These are phyloP conservation scores for Xylaria curta DNA, from an alignment of 495 filamentous ascomycete genomes.

Conservation along the genomic window DNA sequence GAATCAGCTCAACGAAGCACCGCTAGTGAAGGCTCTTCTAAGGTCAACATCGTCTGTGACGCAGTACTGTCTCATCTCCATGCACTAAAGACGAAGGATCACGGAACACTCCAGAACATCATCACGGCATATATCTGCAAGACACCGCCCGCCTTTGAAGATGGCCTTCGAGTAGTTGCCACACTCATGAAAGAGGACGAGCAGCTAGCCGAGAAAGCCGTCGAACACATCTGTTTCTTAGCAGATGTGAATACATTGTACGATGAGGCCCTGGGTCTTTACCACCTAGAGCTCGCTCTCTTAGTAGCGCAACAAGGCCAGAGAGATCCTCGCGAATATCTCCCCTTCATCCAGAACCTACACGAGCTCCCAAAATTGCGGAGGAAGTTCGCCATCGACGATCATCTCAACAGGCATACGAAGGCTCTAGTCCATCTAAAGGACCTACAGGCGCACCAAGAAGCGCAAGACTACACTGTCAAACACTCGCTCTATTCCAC, in stretches of 20 bases:
- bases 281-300: conserved; percentile 87
- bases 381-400: conserved; percentile 83
- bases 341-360: conserved; percentile 88
- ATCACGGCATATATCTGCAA: conserved; percentile 96
- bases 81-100: conserved; percentile 65
- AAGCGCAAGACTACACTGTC: conserved; percentile 72
- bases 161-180: conserved; percentile 80
- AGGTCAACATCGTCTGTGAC: conserved; percentile 90
- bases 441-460: conserved; percentile 68
- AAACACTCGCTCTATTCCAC: conserved; percentile 80
- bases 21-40: conserved; percentile 49
- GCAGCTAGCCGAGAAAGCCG: conserved; percentile 77
- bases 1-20: conserved; percentile 4
- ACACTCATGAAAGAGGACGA: conserved; percentile 71
- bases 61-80: conserved; percentile 75
- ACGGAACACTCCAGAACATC: conserved; percentile 74
- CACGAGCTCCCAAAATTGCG: conserved; percentile 73
- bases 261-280: conserved; percentile 86
- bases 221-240: conserved; percentile 96
- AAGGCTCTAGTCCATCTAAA: conserved; percentile 84
- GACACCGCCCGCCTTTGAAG: conserved; percentile 83
- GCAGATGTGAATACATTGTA: conserved; percentile 94
- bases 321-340: conserved; percentile 92
- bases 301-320: conserved; percentile 95
- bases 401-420: conserved; percentile 73